A percentile compares a stretch with the other conserved stretches of the same genome.
phyloP scores from a whole-genome alignment of 805 yeast genomes.

The Wickerhamia fluorescens region DNA sequence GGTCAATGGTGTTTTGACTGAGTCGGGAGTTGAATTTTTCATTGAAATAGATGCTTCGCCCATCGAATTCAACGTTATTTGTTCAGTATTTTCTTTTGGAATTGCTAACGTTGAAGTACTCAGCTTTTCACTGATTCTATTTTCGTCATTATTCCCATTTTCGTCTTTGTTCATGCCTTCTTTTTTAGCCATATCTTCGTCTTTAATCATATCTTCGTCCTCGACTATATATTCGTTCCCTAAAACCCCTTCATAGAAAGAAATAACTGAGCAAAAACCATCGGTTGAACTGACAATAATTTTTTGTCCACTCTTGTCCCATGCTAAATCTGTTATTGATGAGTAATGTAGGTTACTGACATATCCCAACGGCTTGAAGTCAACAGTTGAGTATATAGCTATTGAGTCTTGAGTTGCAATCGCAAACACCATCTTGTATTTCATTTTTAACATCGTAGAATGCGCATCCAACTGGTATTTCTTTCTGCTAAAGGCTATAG shows the following conservation, averaged over 20 bases:
- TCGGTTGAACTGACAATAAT: conserved; percentile 80
- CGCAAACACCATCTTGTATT: conserved; percentile 82
- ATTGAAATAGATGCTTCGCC: no score
- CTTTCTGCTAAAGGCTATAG: conserved; percentile 68
- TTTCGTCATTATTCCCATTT: no score
- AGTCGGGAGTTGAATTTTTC: no score
- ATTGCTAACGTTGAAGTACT: no score
- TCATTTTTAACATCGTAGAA: conserved; percentile 43
- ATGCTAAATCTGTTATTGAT: conserved; percentile 77
- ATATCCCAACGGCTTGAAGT: conserved; percentile 58
- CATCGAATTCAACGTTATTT: no score
- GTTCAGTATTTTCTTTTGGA: no score
- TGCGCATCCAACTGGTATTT: conserved; percentile 36
- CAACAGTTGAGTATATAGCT: conserved; percentile 73
- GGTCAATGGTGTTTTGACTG: no score
- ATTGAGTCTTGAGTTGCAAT: conserved; percentile 89
- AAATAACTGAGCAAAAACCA: conserved; percentile 77
- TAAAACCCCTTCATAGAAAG: conserved; percentile 45
- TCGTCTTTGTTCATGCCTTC: no score
- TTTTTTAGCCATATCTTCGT: neutral
- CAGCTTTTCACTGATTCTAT: no score
- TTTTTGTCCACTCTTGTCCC: conserved; percentile 72
- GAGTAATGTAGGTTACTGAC: conserved; percentile 82
- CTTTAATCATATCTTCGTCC: neutral
- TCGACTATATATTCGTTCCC: conserved; percentile 42